These are phyloP conservation scores for Naumovozyma dairenensis DNA, from an alignment of 805 yeast genomes.

Conservation along the genomic window DNA sequence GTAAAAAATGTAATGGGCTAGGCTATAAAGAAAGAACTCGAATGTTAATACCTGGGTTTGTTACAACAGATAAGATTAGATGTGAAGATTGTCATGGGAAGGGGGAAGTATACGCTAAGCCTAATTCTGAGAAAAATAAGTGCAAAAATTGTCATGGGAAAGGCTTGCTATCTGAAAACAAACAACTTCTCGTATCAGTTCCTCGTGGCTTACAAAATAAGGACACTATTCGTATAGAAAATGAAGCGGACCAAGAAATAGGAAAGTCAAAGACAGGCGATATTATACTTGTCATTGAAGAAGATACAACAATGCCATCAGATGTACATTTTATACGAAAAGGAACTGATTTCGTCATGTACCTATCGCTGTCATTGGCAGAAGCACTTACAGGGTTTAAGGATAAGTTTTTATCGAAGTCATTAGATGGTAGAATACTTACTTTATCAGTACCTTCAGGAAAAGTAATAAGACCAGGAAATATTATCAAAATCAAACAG, in stretches of 20 bases:
- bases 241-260: constrained; percentile 70
- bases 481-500: constrained; percentile 47
- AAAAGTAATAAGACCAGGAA: constrained; percentile 71
- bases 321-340: constrained; percentile 39
- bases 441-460: constrained; percentile 62
- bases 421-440: constrained; percentile 71
- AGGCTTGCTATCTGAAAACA: constrained; percentile 51
- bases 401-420: constrained; percentile 50
- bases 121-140: constrained; percentile 41
- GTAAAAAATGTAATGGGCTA: constrained; percentile 62
- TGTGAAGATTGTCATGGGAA: constrained; percentile 66
- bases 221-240: constrained; percentile 50
- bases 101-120: constrained; percentile 38
- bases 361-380: constrained; percentile 50
- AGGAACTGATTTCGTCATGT: constrained; percentile 55
- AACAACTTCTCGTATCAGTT: constrained; percentile 66
- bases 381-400: constrained; percentile 83
- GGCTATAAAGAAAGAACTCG: constrained; percentile 54
- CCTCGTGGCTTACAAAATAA: constrained; percentile 58
- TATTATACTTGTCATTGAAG: constrained; percentile 52
- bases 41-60: constrained; percentile 66
- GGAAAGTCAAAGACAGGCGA: constrained; percentile 65
- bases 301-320: constrained; percentile 33
- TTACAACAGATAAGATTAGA: constrained; percentile 47
- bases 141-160: constrained; percentile 72